These are phyloP conservation scores for Metschnikowia kunwiensis DNA, from an alignment of 805 yeast genomes.

Conservation along the genomic window DNA sequence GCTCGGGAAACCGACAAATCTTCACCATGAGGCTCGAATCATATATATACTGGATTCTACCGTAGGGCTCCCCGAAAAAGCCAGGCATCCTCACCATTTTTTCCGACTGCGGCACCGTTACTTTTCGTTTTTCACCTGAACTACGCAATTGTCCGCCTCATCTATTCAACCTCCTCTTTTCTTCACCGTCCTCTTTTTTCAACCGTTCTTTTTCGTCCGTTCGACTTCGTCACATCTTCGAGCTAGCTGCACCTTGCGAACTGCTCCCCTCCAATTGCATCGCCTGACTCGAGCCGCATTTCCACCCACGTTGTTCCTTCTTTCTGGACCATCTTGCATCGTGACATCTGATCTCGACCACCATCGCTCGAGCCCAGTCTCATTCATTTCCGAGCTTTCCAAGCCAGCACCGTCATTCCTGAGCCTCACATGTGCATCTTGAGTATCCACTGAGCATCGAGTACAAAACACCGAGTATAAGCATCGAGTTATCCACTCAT, in stretches of 20 bases:
- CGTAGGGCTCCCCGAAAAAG: slow-evolving; percentile 6
- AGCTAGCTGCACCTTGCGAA: too few species aligned
- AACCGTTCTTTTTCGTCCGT: slow-evolving; percentile 6
- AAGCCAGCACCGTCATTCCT: neutral
- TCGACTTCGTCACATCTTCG: slow-evolving; percentile 5
- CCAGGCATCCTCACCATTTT: slow-evolving; percentile 6
- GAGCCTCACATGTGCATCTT: neutral
- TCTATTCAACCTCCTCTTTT: slow-evolving; percentile 3
- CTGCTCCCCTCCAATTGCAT: too few species aligned
- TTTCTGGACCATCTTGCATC: too few species aligned
- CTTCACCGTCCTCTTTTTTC: slow-evolving; percentile 1
- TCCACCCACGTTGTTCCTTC: too few species aligned
- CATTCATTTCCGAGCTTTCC: neutral
- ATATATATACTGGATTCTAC: slow-evolving; percentile 11
- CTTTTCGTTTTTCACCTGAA: slow-evolving; percentile 1
- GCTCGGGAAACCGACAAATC: slow-evolving; percentile 8
- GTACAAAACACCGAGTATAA: neutral
- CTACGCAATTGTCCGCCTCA: slow-evolving; percentile 2
- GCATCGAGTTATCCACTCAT: too few species aligned
- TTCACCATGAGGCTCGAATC: slow-evolving; percentile 9
- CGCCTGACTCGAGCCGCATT: too few species aligned
- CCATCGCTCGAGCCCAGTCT: slow-evolving; percentile 1
- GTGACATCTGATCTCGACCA: too few species aligned
- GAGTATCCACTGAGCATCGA: neutral
- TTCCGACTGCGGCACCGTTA: slow-evolving; percentile 5